A percentile compares a stretch with the other conserved stretches of the same genome.
These are phyloP conservation scores for Candida sojae DNA, from an alignment of 1,139 yeast genomes.

Conservation along the genomic window DNA sequence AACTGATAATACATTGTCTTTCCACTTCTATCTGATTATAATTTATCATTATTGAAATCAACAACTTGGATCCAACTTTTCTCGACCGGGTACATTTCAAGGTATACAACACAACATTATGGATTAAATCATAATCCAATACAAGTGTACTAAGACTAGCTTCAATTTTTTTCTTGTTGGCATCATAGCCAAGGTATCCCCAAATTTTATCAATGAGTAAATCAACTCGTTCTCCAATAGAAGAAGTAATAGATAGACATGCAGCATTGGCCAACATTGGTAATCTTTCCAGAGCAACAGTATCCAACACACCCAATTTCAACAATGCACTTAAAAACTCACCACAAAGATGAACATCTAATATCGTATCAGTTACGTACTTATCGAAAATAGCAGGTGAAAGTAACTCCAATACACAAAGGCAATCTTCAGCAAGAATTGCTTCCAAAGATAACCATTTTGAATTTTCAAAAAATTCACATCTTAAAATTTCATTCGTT, in stretches of 20 bases:
- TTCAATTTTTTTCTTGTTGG: constrained; percentile 58
- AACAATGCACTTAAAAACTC: constrained; percentile 61
- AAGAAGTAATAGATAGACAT: constrained; percentile 63
- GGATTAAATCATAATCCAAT: constrained; percentile 70
- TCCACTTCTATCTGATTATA: constrained; percentile 60
- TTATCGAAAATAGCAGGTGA: constrained; percentile 54
- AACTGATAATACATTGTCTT: constrained; percentile 60
- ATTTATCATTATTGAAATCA: constrained; percentile 22
- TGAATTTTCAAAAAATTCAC: constrained; percentile 62
- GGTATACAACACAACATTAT: constrained; percentile 65
- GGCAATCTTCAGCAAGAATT: constrained; percentile 59
- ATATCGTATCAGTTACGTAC: constrained; percentile 54
- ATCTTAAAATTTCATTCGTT: constrained; percentile 56
- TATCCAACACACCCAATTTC: constrained; percentile 53
- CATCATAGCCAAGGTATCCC: constrained; percentile 74
- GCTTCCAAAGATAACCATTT: constrained; percentile 74
- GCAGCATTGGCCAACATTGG: constrained; percentile 76
- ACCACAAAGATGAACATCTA: constrained; percentile 65
- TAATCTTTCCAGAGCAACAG: constrained; percentile 63
- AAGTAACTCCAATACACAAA: constrained; percentile 58
- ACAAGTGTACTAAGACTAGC: constrained; percentile 65
- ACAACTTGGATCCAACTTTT: constrained; percentile 67
- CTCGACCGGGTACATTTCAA: constrained; percentile 69
- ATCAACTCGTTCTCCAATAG: constrained; percentile 64
- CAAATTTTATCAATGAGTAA: constrained; percentile 62